Conservation (phyloP, 139 green algal species). For the Picochlorum sp. region DNA sequence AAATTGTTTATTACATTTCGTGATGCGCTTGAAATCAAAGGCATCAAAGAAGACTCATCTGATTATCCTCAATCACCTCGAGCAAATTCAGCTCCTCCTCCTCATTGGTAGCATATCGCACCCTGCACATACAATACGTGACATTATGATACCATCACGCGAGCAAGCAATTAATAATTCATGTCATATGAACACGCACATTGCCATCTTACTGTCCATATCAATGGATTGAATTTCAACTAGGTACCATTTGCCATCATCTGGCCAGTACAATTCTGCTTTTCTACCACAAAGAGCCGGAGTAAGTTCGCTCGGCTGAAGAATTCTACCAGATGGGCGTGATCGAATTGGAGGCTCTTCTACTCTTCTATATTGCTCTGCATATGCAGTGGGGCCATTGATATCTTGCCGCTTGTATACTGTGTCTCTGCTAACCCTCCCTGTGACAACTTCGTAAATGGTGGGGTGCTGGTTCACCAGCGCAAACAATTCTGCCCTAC, state of each 20-base stretch:
- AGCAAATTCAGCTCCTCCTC: slow-evolving; percentile 72
- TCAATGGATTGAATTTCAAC: slow-evolving; percentile 69
- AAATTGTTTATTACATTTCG: no score
- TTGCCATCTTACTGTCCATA: slow-evolving; percentile 49
- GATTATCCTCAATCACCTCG: slow-evolving; percentile 70
- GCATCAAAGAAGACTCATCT: slow-evolving; percentile 53
- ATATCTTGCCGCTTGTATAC: slow-evolving; percentile 14
- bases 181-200: slow-evolving; percentile 37
- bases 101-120: slow-evolving; percentile 71
- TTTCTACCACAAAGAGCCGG: slow-evolving; percentile 51
- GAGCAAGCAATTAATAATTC: not conserved
- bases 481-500: slow-evolving; percentile 71
- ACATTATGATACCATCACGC: not conserved
- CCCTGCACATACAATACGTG: slow-evolving; percentile 34
- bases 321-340: slow-evolving; percentile 35
- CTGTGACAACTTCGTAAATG: slow-evolving; percentile 76
- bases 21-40: not conserved
- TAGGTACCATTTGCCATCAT: slow-evolving; percentile 80
- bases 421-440: slow-evolving; percentile 33
- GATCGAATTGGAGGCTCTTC: slow-evolving; percentile 12
- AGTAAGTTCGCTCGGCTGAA: slow-evolving; percentile 41
- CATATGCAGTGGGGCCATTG: not conserved
- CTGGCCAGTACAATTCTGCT: slow-evolving; percentile 84
- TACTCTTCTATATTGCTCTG: not conserved
- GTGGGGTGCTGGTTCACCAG: slow-evolving; percentile 82